Evolutionary conservation across 208 protist species (phyloP).

Genomic region (Crithidia acanthocephali): DNA sequence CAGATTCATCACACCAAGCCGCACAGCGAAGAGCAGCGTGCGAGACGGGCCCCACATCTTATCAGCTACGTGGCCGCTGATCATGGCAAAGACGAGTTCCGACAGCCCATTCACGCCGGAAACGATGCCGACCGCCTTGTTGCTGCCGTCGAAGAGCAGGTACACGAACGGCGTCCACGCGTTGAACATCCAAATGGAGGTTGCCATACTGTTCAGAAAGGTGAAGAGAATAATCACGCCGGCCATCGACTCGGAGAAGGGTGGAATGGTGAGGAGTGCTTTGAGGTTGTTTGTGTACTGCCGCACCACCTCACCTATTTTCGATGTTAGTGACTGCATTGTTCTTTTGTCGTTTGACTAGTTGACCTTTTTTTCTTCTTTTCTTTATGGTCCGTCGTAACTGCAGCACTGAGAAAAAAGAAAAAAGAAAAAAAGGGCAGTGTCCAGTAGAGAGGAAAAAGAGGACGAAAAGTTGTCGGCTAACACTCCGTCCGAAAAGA

Average conservation of each 20-base stretch:
- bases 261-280: conserved; percentile 30
- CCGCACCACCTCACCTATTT: conserved; percentile 5
- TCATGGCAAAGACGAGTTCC: conserved; percentile 49
- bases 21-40: conserved; percentile 54
- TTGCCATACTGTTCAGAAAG: conserved; percentile 74
- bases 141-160: conserved; percentile 53
- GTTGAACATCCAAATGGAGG: conserved; percentile 80
- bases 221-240: conserved; percentile 72
- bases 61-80: conserved; percentile 63
- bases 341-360: too few species aligned
- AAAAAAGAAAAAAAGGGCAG: background rate
- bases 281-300: conserved; percentile 23
- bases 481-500: too few species aligned
- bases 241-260: conserved; percentile 50
- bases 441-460: too few species aligned
- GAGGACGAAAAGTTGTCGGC: background rate
- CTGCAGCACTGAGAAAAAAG: background rate
- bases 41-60: conserved; percentile 57
- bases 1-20: conserved; percentile 52
- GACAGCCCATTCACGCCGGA: conserved; percentile 63
- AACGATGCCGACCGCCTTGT: conserved; percentile 69
- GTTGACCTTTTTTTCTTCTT: conserved; percentile 2
- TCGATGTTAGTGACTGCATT: background rate
- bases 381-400: background rate
- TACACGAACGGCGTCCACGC: conserved; percentile 75